These are phyloP conservation scores for Aspergillus clavatus DNA, from an alignment of 2,329 filamentous ascomycete species.

Conservation along the genomic window DNA sequence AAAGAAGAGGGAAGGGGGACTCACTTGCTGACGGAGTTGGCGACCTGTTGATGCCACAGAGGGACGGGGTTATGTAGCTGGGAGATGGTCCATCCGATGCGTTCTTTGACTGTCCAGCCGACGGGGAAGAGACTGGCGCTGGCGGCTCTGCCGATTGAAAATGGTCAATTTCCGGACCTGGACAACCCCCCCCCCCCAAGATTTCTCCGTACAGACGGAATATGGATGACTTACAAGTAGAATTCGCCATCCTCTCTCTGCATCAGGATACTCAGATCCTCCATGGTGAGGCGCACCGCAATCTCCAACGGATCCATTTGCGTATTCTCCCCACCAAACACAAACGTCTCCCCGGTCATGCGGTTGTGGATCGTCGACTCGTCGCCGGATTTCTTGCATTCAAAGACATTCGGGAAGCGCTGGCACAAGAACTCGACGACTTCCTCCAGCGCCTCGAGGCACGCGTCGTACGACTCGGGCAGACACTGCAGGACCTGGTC, in stretches of 20 bases:
- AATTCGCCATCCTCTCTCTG: conserved; percentile 45
- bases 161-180: too few species aligned
- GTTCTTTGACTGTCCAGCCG: conserved; percentile 47
- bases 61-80: conserved; percentile 46
- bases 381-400: conserved; percentile 22
- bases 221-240: conserved; percentile 45
- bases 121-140: conserved; percentile 52
- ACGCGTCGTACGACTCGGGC: conserved; percentile 42
- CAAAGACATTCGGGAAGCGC: conserved; percentile 43
- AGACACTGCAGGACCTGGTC: conserved; percentile 44
- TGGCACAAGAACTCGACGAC: conserved; percentile 44
- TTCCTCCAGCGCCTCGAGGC: conserved; percentile 45
- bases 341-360: conserved; percentile 42
- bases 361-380: conserved; percentile 39
- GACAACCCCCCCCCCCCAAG: too few species aligned
- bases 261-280: conserved; percentile 49
- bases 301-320: conserved; percentile 46
- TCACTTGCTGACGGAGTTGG: conserved; percentile 42
- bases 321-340: conserved; percentile 30
- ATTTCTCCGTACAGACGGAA: too few species aligned
- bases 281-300: conserved; percentile 47
- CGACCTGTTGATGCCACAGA: conserved; percentile 47
- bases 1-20: conserved; percentile 5
- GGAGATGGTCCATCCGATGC: conserved; percentile 48
- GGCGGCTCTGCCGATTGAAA: conserved; percentile 45